A percentile compares a stretch with the other conserved stretches of the same genome.
These are phyloP conservation scores for Scleroderma citrinum DNA, from an alignment of 768 basidiomycete species.

Conservation along the genomic window DNA sequence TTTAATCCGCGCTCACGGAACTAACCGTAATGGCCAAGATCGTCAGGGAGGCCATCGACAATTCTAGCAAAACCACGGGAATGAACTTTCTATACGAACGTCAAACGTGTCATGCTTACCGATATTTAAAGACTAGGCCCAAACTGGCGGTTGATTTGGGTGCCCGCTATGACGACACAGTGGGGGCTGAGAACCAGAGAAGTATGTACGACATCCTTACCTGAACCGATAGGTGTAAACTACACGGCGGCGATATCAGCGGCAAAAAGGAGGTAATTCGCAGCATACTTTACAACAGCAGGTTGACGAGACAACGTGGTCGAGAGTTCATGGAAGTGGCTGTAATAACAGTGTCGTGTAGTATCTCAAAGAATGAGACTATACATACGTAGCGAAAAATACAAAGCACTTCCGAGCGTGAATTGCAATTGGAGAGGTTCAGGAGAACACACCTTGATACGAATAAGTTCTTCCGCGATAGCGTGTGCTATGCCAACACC, in stretches of 20 bases:
- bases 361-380: neutral
- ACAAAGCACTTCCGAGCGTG: conserved; percentile 56
- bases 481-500: conserved; percentile 81
- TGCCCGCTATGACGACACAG: conserved; percentile 40
- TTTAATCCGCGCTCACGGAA: neutral
- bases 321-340: conserved; percentile 78
- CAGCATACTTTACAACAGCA: conserved; percentile 64
- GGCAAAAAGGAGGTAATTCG: neutral
- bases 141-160: conserved; percentile 50
- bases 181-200: neutral
- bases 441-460: conserved; percentile 49
- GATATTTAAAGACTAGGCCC: conserved; percentile 75
- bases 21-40: conserved; percentile 67
- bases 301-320: conserved; percentile 72
- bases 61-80: conserved; percentile 41
- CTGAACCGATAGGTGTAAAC: conserved; percentile 79
- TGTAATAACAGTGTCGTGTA: conserved; percentile 19
- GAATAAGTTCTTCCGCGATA: conserved; percentile 73
- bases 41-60: conserved; percentile 61
- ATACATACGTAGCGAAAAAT: conserved; percentile 89
- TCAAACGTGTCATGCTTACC: conserved; percentile 34
- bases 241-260: conserved; percentile 23
- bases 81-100: neutral
- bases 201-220: conserved; percentile 28
- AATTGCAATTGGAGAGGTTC: conserved; percentile 1